Evolutionary conservation across 2,329 filamentous ascomycete genomes (phyloP).

Genomic region (Neonectria magnoliae): DNA sequence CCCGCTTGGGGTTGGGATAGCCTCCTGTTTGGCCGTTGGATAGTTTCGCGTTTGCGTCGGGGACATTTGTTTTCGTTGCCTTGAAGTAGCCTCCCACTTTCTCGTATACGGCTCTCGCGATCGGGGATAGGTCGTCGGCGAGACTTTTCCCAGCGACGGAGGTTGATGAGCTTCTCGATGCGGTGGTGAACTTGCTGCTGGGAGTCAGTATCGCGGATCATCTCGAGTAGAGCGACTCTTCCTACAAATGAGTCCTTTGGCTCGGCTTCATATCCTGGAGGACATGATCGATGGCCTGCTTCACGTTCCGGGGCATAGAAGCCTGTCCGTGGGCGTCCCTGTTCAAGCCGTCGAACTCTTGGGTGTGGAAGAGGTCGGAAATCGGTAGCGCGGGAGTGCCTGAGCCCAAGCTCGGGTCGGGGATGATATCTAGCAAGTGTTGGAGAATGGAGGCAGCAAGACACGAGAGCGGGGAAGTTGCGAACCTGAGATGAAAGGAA

Average conservation of each 20-base stretch:
- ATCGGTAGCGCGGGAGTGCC: slow-evolving; percentile 63
- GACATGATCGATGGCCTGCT: slow-evolving; percentile 78
- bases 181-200: slow-evolving; percentile 62
- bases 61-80: slow-evolving; percentile 47
- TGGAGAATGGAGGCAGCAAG: slow-evolving; percentile 19
- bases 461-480: slow-evolving; percentile 9
- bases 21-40: slow-evolving; percentile 50
- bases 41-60: slow-evolving; percentile 43
- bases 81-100: slow-evolving; percentile 54
- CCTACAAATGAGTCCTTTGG: slow-evolving; percentile 76
- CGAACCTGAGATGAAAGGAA: slow-evolving; percentile 80
- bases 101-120: slow-evolving; percentile 55
- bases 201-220: slow-evolving; percentile 40
- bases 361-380: slow-evolving; percentile 59
- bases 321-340: slow-evolving; percentile 69
- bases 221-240: slow-evolving; percentile 5
- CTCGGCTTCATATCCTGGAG: slow-evolving; percentile 77
- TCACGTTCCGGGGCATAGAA: slow-evolving; percentile 71
- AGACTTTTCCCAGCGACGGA: slow-evolving; percentile 43
- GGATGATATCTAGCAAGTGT: slow-evolving; percentile 67
- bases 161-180: slow-evolving; percentile 38
- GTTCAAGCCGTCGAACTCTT: slow-evolving; percentile 75
- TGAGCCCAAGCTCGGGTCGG: slow-evolving; percentile 69
- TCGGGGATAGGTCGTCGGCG: slow-evolving; percentile 58
- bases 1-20: slow-evolving; percentile 32